phyloP scores from a whole-genome alignment of 805 yeast species.

The Ogataea sp. region DNA sequence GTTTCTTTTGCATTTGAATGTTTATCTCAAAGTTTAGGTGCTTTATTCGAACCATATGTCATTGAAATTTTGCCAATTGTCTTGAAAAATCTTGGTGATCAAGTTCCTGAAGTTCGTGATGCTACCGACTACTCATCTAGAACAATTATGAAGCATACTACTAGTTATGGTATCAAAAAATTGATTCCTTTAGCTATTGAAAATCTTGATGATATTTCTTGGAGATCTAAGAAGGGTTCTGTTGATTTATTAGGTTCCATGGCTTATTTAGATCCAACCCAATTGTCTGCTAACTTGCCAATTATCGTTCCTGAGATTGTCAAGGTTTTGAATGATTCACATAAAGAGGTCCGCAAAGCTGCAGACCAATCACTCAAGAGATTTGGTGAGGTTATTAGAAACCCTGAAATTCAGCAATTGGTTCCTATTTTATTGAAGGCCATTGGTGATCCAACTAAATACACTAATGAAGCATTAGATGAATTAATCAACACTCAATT shows the following conservation, averaged over 20 bases:
- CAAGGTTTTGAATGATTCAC: conserved; percentile 88
- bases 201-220: conserved; percentile 78
- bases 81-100: conserved; percentile 77
- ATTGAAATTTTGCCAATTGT: conserved; percentile 80
- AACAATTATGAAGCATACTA: conserved; percentile 81
- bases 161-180: conserved; percentile 85
- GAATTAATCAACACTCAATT: conserved; percentile 84
- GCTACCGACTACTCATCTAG: conserved; percentile 86
- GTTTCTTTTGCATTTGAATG: conserved; percentile 84
- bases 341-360: conserved; percentile 93
- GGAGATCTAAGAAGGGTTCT: conserved; percentile 97
- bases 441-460: conserved; percentile 89
- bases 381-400: conserved; percentile 94
- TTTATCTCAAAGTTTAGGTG: conserved; percentile 66
- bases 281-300: conserved; percentile 80
- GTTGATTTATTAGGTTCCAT: conserved; percentile 93
- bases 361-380: conserved; percentile 83
- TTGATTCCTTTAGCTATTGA: conserved; percentile 86
- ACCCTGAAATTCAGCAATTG: conserved; percentile 90
- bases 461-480: conserved; percentile 84
- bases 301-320: conserved; percentile 94
- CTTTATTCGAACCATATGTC: conserved; percentile 88
- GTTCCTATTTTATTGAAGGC: conserved; percentile 87
- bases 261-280: conserved; percentile 96
- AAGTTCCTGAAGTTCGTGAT: conserved; percentile 74